These are phyloP conservation scores for Rhododendron ferrugineum DNA, from an alignment of 148 eudicot species.

Conservation along the genomic window DNA sequence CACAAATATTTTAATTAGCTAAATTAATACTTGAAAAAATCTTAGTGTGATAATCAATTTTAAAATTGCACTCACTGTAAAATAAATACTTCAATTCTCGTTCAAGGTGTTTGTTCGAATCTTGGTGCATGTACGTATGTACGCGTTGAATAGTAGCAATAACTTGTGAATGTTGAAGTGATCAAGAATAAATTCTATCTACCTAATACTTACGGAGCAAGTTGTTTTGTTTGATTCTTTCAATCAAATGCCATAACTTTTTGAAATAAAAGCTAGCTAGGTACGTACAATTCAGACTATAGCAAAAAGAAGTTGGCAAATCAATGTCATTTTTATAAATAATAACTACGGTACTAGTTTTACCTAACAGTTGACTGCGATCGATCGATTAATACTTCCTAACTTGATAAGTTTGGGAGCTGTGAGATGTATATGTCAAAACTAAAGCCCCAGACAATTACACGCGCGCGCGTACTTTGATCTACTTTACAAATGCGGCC, in stretches of 20 bases:
- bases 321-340: not conserved
- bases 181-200: not conserved
- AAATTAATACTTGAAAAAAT: not conserved
- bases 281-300: too few relatives aligned
- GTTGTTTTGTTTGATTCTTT: not conserved
- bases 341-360: not conserved
- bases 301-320: too few relatives aligned
- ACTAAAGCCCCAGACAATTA: not conserved
- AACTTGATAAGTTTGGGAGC: not conserved
- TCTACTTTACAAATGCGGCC: not conserved
- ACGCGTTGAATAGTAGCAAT: not conserved
- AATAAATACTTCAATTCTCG: not conserved
- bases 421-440: not conserved
- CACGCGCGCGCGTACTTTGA: not conserved
- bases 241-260: not conserved
- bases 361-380: constrained; percentile 13
- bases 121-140: not conserved
- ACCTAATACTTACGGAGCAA: not conserved
- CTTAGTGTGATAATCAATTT: too few relatives aligned
- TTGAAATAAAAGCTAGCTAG: too few relatives aligned
- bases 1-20: not conserved
- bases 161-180: not conserved
- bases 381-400: not conserved
- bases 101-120: not conserved
- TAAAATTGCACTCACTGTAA: not conserved